Evolutionary conservation across 2,329 filamentous ascomycete genomes (phyloP).

Genomic region (Talaromyces sp.): DNA sequence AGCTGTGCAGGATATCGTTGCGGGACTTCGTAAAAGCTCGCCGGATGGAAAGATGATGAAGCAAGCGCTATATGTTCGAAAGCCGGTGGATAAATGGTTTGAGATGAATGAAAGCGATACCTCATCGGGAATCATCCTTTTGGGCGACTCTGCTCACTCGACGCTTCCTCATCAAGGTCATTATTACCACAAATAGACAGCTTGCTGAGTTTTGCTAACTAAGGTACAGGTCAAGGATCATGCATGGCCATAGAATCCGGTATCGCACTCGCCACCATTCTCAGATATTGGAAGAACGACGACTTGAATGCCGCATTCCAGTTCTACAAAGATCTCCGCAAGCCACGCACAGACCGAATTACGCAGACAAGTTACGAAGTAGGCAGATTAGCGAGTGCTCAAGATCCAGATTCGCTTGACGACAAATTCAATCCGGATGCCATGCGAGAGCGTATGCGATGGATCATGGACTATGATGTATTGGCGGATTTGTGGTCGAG

Average conservation of each 20-base stretch:
- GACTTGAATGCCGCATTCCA: slow-evolving; percentile 31
- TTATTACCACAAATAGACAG: not conserved
- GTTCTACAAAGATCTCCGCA: slow-evolving; percentile 36
- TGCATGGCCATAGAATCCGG: not conserved
- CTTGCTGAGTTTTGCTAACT: not conserved
- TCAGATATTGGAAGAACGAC: slow-evolving; percentile 17
- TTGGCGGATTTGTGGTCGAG: slow-evolving; percentile 28
- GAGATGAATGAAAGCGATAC: slow-evolving; percentile 26
- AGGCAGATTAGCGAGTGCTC: slow-evolving; percentile 36
- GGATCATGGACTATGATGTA: slow-evolving; percentile 38
- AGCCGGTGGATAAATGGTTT: slow-evolving; percentile 33
- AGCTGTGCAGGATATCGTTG: slow-evolving; percentile 33
- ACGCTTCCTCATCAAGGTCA: not conserved
- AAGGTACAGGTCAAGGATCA: not conserved
- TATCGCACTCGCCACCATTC: not conserved
- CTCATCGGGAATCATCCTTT: slow-evolving; percentile 30
- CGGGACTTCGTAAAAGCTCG: slow-evolving; percentile 29
- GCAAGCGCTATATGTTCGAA: slow-evolving; percentile 34
- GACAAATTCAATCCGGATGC: not conserved
- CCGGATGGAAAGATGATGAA: slow-evolving; percentile 34
- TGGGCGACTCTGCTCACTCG: slow-evolving; percentile 14
- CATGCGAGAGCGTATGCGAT: slow-evolving; percentile 17
- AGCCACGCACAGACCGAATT: slow-evolving; percentile 36
- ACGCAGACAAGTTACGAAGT: slow-evolving; percentile 36
- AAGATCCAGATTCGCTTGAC: slow-evolving; percentile 16